Percentiles rank a stretch among this genome's conserved stretches.
phyloP scores from a whole-genome alignment of 2,329 filamentous ascomycete genomes.

The Scytalidium lignicola region DNA sequence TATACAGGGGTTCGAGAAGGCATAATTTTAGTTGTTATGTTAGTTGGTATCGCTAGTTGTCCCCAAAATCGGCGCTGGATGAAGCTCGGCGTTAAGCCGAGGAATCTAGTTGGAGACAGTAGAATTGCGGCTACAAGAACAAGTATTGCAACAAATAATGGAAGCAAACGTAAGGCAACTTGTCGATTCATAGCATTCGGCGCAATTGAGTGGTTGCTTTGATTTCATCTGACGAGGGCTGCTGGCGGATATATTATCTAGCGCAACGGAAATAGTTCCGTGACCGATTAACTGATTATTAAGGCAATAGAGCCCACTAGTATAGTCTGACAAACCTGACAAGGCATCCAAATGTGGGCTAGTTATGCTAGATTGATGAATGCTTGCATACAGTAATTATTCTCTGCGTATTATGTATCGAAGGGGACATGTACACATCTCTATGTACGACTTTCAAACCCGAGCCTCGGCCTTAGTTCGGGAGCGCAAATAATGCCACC shows the following conservation, averaged over 20 bases:
- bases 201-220: neutral
- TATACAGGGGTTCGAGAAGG: constrained; percentile 15
- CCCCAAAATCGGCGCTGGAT: neutral
- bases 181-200: neutral
- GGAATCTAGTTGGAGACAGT: constrained; percentile 6
- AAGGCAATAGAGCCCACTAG: too few species aligned
- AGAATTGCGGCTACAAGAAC: constrained; percentile 9
- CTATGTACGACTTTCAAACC: too few species aligned
- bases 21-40: constrained; percentile 8
- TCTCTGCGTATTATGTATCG: too few species aligned
- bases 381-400: too few species aligned
- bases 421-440: too few species aligned
- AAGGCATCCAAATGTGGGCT: neutral
- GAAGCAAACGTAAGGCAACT: neutral
- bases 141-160: constrained; percentile 1
- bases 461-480: too few species aligned
- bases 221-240: neutral
- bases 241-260: neutral
- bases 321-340: neutral
- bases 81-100: neutral
- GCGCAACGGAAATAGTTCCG: neutral
- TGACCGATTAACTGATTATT: neutral
- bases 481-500: too few species aligned
- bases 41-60: constrained; percentile 3
- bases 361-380: too few species aligned